These are phyloP conservation scores for Phytophthora sp. DNA, from an alignment of 352 stramenopile genomes.

Conservation along the genomic window DNA sequence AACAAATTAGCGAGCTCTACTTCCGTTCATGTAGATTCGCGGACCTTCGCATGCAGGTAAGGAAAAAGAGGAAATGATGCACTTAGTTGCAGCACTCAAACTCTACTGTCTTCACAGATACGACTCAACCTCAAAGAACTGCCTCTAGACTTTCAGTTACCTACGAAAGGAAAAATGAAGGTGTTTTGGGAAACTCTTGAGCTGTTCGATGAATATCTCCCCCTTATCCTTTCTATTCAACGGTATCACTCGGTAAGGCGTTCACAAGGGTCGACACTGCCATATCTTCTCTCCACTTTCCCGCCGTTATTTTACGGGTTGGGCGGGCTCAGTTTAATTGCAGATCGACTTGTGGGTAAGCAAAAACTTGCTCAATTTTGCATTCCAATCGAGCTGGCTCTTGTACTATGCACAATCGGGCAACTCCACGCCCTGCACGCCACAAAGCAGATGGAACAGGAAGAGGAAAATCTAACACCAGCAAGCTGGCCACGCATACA, in stretches of 20 bases:
- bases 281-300: slow-evolving; percentile 28
- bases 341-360: slow-evolving; percentile 36
- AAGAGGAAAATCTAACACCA: neutral
- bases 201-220: slow-evolving; percentile 49
- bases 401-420: slow-evolving; percentile 44
- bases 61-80: neutral
- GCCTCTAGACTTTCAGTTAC: slow-evolving; percentile 34
- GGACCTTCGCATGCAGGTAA: slow-evolving; percentile 47
- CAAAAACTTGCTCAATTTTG: slow-evolving; percentile 27
- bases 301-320: slow-evolving; percentile 58
- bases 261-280: neutral
- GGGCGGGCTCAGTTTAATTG: slow-evolving; percentile 33
- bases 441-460: slow-evolving; percentile 31
- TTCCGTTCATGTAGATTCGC: slow-evolving; percentile 44
- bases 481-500: slow-evolving; percentile 23
- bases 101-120: no score
- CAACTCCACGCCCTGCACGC: slow-evolving; percentile 42
- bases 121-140: slow-evolving; percentile 61
- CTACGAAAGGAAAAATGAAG: neutral
- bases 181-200: slow-evolving; percentile 37
- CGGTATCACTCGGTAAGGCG: slow-evolving; percentile 24
- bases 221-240: slow-evolving; percentile 47
- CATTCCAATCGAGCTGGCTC: slow-evolving; percentile 39
- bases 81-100: no score
- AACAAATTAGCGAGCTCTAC: slow-evolving; percentile 39